A percentile compares a stretch with the other conserved stretches of the same genome.
These are phyloP conservation scores for Pyrenochaeta sp. DNA, from an alignment of 2,329 filamentous ascomycete species.

Conservation along the genomic window DNA sequence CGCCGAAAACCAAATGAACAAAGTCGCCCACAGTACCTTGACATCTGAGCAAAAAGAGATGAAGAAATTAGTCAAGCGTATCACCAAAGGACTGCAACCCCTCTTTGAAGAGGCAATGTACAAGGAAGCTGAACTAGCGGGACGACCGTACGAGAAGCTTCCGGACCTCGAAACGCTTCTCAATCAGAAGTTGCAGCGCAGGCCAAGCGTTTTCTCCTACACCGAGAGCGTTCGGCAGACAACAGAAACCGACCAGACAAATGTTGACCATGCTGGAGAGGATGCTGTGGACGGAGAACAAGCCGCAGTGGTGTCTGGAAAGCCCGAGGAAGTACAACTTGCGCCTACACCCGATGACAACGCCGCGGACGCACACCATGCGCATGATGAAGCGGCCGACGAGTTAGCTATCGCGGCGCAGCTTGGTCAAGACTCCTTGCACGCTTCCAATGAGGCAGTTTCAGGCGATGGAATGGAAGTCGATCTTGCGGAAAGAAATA, in stretches of 20 bases:
- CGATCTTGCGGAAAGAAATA: constrained; percentile 22
- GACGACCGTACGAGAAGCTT: constrained; percentile 74
- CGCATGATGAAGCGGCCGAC: constrained; percentile 44
- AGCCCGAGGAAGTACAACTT: constrained; percentile 33
- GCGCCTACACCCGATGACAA: constrained; percentile 49
- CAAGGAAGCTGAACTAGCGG: constrained; percentile 82
- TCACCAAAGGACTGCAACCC: constrained; percentile 83
- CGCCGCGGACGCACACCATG: constrained; percentile 35
- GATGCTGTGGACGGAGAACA: constrained; percentile 19
- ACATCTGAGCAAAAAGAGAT: constrained; percentile 77
- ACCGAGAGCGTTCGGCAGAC: constrained; percentile 31
- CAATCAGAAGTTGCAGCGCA: constrained; percentile 67
- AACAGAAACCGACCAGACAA: constrained; percentile 24
- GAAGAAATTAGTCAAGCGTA: constrained; percentile 86
- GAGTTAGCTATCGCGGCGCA: constrained; percentile 49
- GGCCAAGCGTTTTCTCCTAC: constrained; percentile 54
- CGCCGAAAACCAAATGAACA: constrained; percentile 54
- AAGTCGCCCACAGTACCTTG: constrained; percentile 51
- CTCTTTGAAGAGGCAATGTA: constrained; percentile 77
- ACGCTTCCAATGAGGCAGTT: constrained; percentile 21
- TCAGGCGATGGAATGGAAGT: constrained; percentile 30
- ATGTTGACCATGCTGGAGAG: constrained; percentile 17
- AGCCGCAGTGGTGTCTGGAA: constrained; percentile 21
- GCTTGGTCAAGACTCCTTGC: constrained; percentile 40
- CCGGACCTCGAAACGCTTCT: constrained; percentile 78